A percentile compares a stretch with the other conserved stretches of the same genome.
Evolutionary conservation across 352 stramenopile species (phyloP).

Genomic region (Pythium phragmiticola): DNA sequence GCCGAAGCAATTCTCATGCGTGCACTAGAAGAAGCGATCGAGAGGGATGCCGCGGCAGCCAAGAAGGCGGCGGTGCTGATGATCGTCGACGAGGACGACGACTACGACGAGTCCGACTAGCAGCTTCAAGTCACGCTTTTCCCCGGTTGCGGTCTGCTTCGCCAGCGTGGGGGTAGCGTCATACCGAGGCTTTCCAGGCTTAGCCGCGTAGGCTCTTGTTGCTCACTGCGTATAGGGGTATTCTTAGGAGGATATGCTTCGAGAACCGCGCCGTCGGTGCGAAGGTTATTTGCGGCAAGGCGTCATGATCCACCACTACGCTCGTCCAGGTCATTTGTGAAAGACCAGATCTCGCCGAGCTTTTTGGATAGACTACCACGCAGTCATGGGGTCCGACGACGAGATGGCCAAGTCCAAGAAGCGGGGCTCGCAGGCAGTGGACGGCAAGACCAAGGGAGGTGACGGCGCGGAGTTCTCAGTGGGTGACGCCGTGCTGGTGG

Average conservation of each 20-base stretch:
- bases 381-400: constrained; percentile 8
- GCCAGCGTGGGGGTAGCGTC: neutral
- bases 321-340: neutral
- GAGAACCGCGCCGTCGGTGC: neutral
- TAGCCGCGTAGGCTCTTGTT: neutral
- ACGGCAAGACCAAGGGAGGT: neutral
- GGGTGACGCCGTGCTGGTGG: constrained; percentile 19
- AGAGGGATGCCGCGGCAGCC: neutral
- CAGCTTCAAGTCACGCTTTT: neutral
- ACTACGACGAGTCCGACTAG: constrained; percentile 35
- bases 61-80: constrained; percentile 1
- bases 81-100: constrained; percentile 27
- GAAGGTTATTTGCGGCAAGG: constrained; percentile 6
- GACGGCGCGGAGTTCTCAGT: constrained; percentile 2
- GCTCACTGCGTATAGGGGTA: neutral
- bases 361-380: neutral
- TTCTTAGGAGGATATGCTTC: constrained; percentile 8
- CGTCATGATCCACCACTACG: neutral
- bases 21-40: constrained; percentile 20
- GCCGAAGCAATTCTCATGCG: constrained; percentile 16
- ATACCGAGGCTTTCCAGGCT: neutral
- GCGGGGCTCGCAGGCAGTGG: constrained; percentile 3
- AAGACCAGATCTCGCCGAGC: neutral
- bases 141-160: neutral
- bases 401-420: constrained; percentile 12